Percentiles rank a stretch among this genome's conserved stretches.
Conservation (phyloP, 2,329 filamentous ascomycete genomes). For the Akanthomyces dipterigenus region DNA sequence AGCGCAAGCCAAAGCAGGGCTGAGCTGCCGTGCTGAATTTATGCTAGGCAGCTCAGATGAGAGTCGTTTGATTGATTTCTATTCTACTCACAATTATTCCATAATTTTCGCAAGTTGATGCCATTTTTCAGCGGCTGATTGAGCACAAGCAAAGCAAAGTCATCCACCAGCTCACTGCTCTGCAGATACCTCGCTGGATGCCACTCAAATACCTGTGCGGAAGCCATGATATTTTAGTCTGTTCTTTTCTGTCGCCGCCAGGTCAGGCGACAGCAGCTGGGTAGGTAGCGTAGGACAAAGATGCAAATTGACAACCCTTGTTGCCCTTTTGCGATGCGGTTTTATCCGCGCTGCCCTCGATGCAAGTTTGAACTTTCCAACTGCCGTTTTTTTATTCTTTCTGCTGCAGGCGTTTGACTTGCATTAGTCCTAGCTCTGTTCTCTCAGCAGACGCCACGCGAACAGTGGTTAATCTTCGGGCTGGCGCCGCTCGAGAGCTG, state of each 20-base stretch:
- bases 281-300: neutral
- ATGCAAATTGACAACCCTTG: neutral
- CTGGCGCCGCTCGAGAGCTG: neutral
- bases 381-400: neutral
- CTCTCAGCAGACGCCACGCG: neutral
- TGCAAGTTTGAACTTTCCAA: neutral
- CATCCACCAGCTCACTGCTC: constrained; percentile 24
- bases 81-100: constrained; percentile 38
- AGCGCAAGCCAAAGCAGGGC: neutral
- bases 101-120: constrained; percentile 40
- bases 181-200: constrained; percentile 32
- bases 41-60: neutral
- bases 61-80: neutral
- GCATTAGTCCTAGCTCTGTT: constrained; percentile 4
- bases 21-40: neutral
- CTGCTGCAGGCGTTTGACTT: neutral
- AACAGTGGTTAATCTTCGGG: constrained; percentile 10
- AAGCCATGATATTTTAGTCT: neutral
- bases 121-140: constrained; percentile 45
- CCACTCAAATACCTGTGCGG: constrained; percentile 28
- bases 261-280: neutral
- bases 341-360: neutral
- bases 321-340: too few relatives aligned
- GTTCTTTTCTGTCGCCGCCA: neutral
- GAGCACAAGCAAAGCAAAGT: constrained; percentile 42